These are phyloP conservation scores for Pascua sp. DNA, from an alignment of 1,284 basidiomycete genomes.

Conservation along the genomic window DNA sequence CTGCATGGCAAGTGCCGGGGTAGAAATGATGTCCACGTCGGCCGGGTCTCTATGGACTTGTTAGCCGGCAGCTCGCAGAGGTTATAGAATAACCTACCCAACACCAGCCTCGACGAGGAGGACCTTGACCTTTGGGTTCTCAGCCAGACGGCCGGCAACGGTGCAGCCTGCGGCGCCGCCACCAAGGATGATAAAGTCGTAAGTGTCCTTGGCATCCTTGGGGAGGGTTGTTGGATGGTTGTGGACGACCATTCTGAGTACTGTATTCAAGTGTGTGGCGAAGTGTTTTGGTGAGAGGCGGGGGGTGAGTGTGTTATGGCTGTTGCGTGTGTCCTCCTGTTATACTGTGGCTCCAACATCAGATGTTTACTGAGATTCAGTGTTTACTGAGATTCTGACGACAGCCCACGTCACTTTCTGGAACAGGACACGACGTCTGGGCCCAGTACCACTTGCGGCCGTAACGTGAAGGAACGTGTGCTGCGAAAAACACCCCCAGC, in stretches of 20 bases:
- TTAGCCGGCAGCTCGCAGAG: constrained; percentile 42
- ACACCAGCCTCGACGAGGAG: constrained; percentile 60
- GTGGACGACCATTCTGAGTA: background rate
- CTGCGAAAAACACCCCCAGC: no score
- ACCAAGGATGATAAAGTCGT: constrained; percentile 61
- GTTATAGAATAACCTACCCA: constrained; percentile 3
- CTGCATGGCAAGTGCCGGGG: constrained; percentile 53
- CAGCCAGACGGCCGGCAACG: constrained; percentile 59
- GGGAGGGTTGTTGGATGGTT: constrained; percentile 2
- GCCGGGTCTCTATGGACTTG: constrained; percentile 48
- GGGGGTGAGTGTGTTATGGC: background rate
- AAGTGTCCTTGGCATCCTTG: constrained; percentile 5
- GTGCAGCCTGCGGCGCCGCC: constrained; percentile 60
- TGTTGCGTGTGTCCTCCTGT: no score
- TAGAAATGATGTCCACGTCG: constrained; percentile 56
- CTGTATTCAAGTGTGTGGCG: background rate
- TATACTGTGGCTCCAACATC: background rate
- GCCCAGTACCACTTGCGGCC: no score
- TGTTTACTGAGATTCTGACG: no score
- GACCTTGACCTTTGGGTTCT: constrained; percentile 53
- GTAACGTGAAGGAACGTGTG: no score
- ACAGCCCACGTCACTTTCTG: no score
- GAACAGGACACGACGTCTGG: no score
- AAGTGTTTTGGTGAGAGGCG: background rate
- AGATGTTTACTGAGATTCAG: no score